These are phyloP conservation scores for Salix viminalis DNA, from an alignment of 345 rosid genomes.

Conservation along the genomic window DNA sequence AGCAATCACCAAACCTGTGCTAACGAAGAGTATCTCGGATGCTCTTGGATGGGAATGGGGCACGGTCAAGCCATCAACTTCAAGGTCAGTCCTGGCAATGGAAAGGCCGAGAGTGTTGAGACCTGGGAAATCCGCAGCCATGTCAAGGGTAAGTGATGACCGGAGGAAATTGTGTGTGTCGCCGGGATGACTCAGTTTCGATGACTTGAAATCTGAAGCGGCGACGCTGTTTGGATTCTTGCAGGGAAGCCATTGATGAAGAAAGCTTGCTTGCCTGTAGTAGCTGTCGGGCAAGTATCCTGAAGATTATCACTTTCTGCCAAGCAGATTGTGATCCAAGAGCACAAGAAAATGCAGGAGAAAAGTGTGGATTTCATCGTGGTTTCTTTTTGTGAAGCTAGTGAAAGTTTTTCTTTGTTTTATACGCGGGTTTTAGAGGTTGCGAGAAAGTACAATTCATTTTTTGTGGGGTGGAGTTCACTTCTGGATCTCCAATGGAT, in stretches of 20 bases:
- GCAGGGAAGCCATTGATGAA: slow-evolving; percentile 84
- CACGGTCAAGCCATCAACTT: slow-evolving; percentile 47
- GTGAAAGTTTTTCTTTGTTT: slow-evolving; percentile 7
- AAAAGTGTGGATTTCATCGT: slow-evolving; percentile 34
- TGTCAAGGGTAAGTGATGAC: slow-evolving; percentile 42
- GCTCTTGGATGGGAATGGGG: slow-evolving; percentile 82
- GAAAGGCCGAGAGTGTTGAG: slow-evolving; percentile 84
- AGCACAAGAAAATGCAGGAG: slow-evolving; percentile 19
- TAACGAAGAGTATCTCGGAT: slow-evolving; percentile 57
- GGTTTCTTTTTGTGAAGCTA: not conserved
- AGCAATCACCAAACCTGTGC: slow-evolving; percentile 48
- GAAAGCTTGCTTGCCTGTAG: slow-evolving; percentile 19
- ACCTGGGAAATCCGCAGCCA: slow-evolving; percentile 70
- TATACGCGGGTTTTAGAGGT: slow-evolving; percentile 12
- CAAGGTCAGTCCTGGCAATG: slow-evolving; percentile 63
- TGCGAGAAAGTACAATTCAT: slow-evolving; percentile 24
- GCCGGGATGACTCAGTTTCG: slow-evolving; percentile 42
- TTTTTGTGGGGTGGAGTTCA: slow-evolving; percentile 42
- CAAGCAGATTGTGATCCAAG: slow-evolving; percentile 21
- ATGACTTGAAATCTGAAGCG: slow-evolving; percentile 67
- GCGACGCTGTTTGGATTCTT: slow-evolving; percentile 43
- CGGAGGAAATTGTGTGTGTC: slow-evolving; percentile 50
- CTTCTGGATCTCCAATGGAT: slow-evolving; percentile 36
- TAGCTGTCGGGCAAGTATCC: slow-evolving; percentile 63
- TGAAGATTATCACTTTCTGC: slow-evolving; percentile 53